phyloP scores from a whole-genome alignment of 73 alveolate species.

The Paramecium pentaurelia region DNA sequence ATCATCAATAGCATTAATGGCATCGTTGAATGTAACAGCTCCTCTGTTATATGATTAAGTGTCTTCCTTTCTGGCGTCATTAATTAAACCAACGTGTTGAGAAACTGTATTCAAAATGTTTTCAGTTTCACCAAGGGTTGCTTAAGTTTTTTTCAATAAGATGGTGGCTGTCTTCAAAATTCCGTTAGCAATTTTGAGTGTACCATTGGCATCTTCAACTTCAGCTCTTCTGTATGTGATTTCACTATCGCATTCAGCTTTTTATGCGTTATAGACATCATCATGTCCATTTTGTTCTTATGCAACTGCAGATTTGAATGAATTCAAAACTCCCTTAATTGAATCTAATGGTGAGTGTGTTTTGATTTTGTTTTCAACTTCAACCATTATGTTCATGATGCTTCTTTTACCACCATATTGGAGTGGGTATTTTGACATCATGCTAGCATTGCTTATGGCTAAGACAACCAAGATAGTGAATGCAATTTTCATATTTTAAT shows the following conservation, averaged over 20 bases:
- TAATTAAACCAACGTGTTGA: background rate
- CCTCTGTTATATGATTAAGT: constrained; percentile 26
- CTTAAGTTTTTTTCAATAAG: background rate
- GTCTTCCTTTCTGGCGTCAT: constrained; percentile 46
- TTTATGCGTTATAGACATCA: constrained; percentile 8
- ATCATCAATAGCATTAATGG: constrained; percentile 39
- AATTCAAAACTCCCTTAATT: background rate
- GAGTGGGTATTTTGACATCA: background rate
- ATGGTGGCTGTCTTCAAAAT: background rate
- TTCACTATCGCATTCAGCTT: background rate
- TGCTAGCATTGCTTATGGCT: constrained; percentile 13
- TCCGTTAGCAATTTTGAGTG: constrained; percentile 30
- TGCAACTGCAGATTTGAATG: constrained; percentile 31
- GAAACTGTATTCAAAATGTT: background rate
- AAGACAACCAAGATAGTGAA: background rate
- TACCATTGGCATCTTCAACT: background rate
- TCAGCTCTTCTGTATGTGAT: constrained; percentile 7
- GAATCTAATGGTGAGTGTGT: background rate
- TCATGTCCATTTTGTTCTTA: constrained; percentile 18
- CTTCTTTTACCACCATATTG: background rate
- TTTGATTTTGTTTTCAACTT: constrained; percentile 33
- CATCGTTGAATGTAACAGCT: constrained; percentile 41
- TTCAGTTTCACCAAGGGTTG: constrained; percentile 11
- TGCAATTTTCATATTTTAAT: background rate
- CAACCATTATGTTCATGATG: constrained; percentile 29